phyloP scores from a whole-genome alignment of 148 eudicot species.

The Rheum nobile region DNA sequence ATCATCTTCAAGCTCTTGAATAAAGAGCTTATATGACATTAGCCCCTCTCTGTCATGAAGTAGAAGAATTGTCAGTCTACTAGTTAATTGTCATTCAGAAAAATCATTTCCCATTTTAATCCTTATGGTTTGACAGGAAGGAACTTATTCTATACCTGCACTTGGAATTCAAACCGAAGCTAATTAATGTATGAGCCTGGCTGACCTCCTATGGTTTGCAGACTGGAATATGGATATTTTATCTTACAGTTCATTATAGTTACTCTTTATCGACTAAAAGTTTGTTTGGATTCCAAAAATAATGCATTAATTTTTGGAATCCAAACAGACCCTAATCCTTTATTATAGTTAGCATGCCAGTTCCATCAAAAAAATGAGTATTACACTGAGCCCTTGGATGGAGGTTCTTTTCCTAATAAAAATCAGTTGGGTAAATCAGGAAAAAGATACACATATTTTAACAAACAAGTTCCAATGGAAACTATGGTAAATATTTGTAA shows the following conservation, averaged over 20 bases:
- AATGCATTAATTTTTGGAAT: too few relatives aligned
- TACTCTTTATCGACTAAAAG: background rate
- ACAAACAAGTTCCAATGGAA: background rate
- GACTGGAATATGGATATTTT: background rate
- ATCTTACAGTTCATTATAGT: background rate
- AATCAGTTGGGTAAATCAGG: background rate
- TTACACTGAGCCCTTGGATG: background rate
- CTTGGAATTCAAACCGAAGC: background rate
- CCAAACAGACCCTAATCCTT: background rate
- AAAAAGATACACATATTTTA: background rate
- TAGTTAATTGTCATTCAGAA: background rate
- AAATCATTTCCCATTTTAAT: background rate
- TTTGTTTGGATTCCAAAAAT: too few relatives aligned
- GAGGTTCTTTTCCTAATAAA: background rate
- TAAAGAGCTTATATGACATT: constrained; percentile 97
- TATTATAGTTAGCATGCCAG: background rate
- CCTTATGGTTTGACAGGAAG: background rate
- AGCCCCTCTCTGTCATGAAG: constrained; percentile 56
- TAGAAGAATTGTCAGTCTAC: background rate
- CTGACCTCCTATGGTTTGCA: background rate
- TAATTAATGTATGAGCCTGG: background rate
- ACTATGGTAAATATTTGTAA: background rate
- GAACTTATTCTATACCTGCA: background rate
- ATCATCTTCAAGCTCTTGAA: constrained; percentile 99
- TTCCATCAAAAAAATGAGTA: background rate